phyloP scores from a whole-genome alignment of 2,329 filamentous ascomycete species.

The Macrophomina tecta region DNA sequence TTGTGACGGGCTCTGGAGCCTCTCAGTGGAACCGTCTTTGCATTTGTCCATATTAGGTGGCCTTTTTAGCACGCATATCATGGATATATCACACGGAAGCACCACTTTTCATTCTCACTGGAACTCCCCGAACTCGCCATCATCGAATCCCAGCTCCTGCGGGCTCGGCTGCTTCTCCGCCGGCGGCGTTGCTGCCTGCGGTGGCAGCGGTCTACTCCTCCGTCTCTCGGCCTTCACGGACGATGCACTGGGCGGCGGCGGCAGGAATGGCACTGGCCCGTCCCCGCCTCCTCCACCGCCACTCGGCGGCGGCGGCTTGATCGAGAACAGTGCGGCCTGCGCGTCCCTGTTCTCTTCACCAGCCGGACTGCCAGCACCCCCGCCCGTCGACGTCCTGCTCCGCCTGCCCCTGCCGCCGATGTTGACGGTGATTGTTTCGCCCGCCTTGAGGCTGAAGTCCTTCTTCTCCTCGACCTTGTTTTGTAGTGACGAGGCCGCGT shows the following conservation, averaged over 20 bases:
- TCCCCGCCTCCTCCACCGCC: slow-evolving; percentile 24
- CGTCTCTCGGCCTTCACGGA: slow-evolving; percentile 68
- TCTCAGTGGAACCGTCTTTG: not conserved
- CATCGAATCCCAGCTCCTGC: slow-evolving; percentile 78
- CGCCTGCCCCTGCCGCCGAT: slow-evolving; percentile 64
- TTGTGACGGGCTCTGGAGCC: not conserved
- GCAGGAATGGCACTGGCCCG: slow-evolving; percentile 56
- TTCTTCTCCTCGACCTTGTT: slow-evolving; percentile 56
- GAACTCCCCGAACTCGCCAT: slow-evolving; percentile 89
- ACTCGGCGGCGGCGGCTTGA: slow-evolving; percentile 69
- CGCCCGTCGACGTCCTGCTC: not conserved
- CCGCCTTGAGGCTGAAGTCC: slow-evolving; percentile 86
- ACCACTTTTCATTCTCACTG: slow-evolving; percentile 45
- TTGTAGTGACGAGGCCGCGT: too few relatives aligned
- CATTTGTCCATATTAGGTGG: not conserved
- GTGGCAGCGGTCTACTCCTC: slow-evolving; percentile 53
- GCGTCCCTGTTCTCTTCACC: slow-evolving; percentile 46
- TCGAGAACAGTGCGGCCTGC: slow-evolving; percentile 67
- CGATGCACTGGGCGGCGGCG: slow-evolving; percentile 70
- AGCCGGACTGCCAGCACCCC: slow-evolving; percentile 40
- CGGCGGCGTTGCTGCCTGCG: slow-evolving; percentile 3
- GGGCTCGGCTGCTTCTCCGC: slow-evolving; percentile 40
- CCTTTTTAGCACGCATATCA: slow-evolving; percentile 8
- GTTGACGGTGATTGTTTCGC: slow-evolving; percentile 86
- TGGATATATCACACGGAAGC: not conserved